Percentiles rank a stretch among this genome's conserved stretches.
Evolutionary conservation across 2,329 filamentous ascomycete species (phyloP).

Genomic region (Aquanectria penicillioides): DNA sequence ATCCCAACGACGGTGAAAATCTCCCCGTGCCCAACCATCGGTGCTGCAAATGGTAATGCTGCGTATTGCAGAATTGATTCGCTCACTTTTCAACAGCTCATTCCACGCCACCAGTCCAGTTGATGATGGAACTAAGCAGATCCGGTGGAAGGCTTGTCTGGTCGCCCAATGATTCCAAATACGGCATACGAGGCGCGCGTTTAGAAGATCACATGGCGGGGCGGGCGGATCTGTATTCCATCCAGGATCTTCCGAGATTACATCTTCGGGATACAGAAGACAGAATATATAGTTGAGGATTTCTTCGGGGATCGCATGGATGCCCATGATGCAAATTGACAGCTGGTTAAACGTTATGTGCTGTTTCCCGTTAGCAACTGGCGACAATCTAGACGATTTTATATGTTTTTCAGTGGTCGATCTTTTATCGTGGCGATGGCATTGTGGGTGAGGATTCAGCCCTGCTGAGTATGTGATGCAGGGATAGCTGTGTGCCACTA

Average conservation of each 20-base stretch:
- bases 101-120: not conserved
- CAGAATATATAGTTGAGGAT: not conserved
- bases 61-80: not conserved
- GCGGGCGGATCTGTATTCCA: not conserved
- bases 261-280: not conserved
- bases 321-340: not conserved
- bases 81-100: not conserved
- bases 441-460: too few relatives aligned
- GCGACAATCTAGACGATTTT: too few relatives aligned
- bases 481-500: too few relatives aligned
- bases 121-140: not conserved
- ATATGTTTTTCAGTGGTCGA: too few relatives aligned
- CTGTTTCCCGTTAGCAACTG: too few relatives aligned
- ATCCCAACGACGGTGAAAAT: too few relatives aligned
- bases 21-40: too few relatives aligned
- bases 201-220: not conserved
- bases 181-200: slow-evolving; percentile 19
- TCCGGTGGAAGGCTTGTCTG: not conserved
- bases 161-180: slow-evolving; percentile 15
- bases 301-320: not conserved
- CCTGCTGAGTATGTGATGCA: too few relatives aligned
- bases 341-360: too few relatives aligned
- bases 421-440: too few relatives aligned
- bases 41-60: slow-evolving; percentile 18
- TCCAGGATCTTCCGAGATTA: not conserved